A percentile compares a stretch with the other conserved stretches of the same genome.
Conservation (phyloP, 179 eudicot genomes). For the Corrigiola litoralis region DNA sequence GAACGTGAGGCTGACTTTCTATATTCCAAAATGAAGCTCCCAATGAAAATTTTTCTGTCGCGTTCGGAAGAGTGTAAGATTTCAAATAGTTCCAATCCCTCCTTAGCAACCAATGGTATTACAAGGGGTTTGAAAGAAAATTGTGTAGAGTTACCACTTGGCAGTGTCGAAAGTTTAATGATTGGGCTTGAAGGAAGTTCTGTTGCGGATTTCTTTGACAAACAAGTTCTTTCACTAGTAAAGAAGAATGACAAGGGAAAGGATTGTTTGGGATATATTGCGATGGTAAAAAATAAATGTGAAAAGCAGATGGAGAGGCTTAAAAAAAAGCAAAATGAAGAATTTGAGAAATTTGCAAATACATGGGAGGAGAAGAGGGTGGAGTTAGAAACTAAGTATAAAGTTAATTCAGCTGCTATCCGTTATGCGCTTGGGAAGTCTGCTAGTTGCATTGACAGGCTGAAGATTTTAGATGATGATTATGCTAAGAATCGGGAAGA, state of each 20-base stretch:
- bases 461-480: slow-evolving; percentile 28
- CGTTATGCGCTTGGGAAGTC: slow-evolving; percentile 22
- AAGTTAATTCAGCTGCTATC: slow-evolving; percentile 24
- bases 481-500: slow-evolving; percentile 43
- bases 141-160: background rate
- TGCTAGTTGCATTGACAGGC: slow-evolving; percentile 23
- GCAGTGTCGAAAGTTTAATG: slow-evolving; percentile 1
- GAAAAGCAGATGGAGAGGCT: slow-evolving; percentile 20
- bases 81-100: slow-evolving; percentile 13
- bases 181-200: slow-evolving; percentile 24
- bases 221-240: slow-evolving; percentile 7
- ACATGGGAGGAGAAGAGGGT: slow-evolving; percentile 24
- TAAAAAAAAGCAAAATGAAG: slow-evolving; percentile 26
- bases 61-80: slow-evolving; percentile 22
- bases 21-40: slow-evolving; percentile 33
- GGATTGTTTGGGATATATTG: slow-evolving; percentile 13
- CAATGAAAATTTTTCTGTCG: slow-evolving; percentile 34
- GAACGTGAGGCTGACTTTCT: slow-evolving; percentile 41
- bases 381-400: slow-evolving; percentile 23
- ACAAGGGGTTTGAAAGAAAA: slow-evolving; percentile 14
- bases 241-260: slow-evolving; percentile 12
- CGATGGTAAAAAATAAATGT: slow-evolving; percentile 21
- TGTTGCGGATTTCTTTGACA: slow-evolving; percentile 17
- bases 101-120: slow-evolving; percentile 18
- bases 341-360: slow-evolving; percentile 21